phyloP scores from a whole-genome alignment of 2,329 filamentous ascomycete species.

The Westerdykella sp. region DNA sequence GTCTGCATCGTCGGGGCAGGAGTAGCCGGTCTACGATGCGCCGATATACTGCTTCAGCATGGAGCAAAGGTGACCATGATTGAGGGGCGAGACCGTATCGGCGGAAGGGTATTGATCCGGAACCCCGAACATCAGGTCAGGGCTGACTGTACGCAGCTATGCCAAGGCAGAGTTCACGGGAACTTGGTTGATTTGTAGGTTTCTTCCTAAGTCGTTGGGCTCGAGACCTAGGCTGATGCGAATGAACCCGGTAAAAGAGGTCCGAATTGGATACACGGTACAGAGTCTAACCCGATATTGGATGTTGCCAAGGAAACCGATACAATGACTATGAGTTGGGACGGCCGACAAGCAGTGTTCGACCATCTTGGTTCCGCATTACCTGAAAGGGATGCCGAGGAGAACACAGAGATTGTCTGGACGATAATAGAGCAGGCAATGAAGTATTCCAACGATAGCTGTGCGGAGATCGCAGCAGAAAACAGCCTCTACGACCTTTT shows the following conservation, averaged over 20 bases:
- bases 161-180: constrained; percentile 44
- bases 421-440: constrained; percentile 62
- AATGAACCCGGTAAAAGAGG: constrained; percentile 42
- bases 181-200: constrained; percentile 54
- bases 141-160: constrained; percentile 36
- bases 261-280: constrained; percentile 78
- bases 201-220: background rate
- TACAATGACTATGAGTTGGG: constrained; percentile 49
- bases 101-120: constrained; percentile 51
- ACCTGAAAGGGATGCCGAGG: constrained; percentile 33
- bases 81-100: constrained; percentile 61
- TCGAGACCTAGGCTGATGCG: background rate
- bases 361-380: constrained; percentile 53
- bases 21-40: constrained; percentile 63
- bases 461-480: constrained; percentile 46
- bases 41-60: constrained; percentile 58
- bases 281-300: constrained; percentile 62
- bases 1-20: constrained; percentile 66
- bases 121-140: background rate
- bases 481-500: constrained; percentile 55
- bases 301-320: constrained; percentile 58
- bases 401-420: constrained; percentile 55
- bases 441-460: constrained; percentile 55
- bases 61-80: constrained; percentile 63
- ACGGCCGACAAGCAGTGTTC: constrained; percentile 51